Base-by-base conservation (phyloP, 2,329 filamentous ascomycete species). In the Ophiostoma australiae region DNA sequence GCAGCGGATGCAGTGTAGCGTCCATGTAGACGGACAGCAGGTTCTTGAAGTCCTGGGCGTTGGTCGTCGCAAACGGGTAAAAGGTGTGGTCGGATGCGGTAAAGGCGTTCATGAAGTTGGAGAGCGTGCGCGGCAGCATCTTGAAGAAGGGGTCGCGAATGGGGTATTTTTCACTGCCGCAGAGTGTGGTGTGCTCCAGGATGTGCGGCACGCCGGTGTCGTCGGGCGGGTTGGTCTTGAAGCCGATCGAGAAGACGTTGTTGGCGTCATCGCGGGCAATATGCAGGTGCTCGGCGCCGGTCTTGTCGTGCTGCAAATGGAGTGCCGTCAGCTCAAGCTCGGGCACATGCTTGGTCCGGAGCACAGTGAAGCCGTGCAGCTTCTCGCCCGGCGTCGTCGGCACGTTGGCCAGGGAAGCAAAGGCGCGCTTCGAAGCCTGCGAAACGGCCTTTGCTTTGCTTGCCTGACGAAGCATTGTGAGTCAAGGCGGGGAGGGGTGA, bases 51-150 rank as follows among this genome's bases (percentile, higher is more conserved):
- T 99, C 95, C 79, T 97, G 93, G 27, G 88, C 85, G 77, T 99
- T 99, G 33, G 95, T 99, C 1, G 95, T 99, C 71, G 95, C 94
- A 80, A 99, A 99, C 1, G 95, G 95, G 78, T 99, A 99, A 75
- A 93, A 97, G 13, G 95, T 99, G 79, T 99, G 94, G 77, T 98
- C 94, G 31, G 93, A 91, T 35, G 94, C 93, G 61, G 95, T 99
- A 79, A 98, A 97, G 73, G 95, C 95, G 80, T 99, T 99, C 95
- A 99, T 99, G 78, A 97, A 99, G 81, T 98, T 99, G 74, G 95
- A 97, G n/a, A 99, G 86, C 5, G 95, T 97, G 76, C 95, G 89
- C 31, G 95, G 95, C 35, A 99, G 87, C 95, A 99, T 99, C 86
- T 98, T 99, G 85, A 99, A 99, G 84, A 99, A 99, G 0, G 95